These are phyloP conservation scores for Claviceps capensis DNA, from an alignment of 2,329 filamentous ascomycete species.

Conservation along the genomic window DNA sequence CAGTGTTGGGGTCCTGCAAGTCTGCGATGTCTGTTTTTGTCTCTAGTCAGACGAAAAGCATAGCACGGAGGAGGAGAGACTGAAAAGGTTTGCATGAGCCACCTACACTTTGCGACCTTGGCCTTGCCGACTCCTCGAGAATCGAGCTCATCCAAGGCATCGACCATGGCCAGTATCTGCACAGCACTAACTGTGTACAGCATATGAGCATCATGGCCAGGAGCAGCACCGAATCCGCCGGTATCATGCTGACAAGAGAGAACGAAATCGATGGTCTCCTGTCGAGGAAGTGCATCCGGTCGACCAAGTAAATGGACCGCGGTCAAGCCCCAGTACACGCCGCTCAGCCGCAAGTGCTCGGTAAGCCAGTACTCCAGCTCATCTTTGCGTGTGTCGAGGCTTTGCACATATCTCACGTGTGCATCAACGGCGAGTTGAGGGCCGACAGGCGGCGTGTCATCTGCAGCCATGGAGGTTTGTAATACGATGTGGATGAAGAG, in stretches of 20 bases:
- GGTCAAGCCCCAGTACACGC: conserved; percentile 91
- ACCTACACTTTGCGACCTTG: conserved; percentile 68
- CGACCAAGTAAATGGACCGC: conserved; percentile 73
- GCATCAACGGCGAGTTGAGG: conserved; percentile 35
- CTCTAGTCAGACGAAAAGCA: conserved; percentile 5
- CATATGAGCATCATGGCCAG: conserved; percentile 90
- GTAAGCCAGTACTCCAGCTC: conserved; percentile 97
- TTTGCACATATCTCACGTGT: conserved; percentile 88
- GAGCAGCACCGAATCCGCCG: conserved; percentile 88
- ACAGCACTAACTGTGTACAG: conserved; percentile 91
- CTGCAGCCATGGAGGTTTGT: conserved; percentile 16
- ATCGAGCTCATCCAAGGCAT: conserved; percentile 76
- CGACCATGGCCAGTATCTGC: conserved; percentile 77
- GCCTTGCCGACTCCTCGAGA: conserved; percentile 47
- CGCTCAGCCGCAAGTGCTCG: conserved; percentile 88
- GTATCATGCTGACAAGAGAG: conserved; percentile 80
- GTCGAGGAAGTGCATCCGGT: conserved; percentile 67
- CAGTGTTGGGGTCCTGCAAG: conserved; percentile 67
- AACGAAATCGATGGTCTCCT: conserved; percentile 81
- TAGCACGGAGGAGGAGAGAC: conserved; percentile 3
- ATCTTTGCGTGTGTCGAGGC: conserved; percentile 80
- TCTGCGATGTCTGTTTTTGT: conserved; percentile 52
- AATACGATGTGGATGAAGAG: background rate
- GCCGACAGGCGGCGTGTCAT: conserved; percentile 19
- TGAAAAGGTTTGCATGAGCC: background rate